phyloP scores from a whole-genome alignment of 2,329 filamentous ascomycete species.

The Pseudogymnoascus sp. region DNA sequence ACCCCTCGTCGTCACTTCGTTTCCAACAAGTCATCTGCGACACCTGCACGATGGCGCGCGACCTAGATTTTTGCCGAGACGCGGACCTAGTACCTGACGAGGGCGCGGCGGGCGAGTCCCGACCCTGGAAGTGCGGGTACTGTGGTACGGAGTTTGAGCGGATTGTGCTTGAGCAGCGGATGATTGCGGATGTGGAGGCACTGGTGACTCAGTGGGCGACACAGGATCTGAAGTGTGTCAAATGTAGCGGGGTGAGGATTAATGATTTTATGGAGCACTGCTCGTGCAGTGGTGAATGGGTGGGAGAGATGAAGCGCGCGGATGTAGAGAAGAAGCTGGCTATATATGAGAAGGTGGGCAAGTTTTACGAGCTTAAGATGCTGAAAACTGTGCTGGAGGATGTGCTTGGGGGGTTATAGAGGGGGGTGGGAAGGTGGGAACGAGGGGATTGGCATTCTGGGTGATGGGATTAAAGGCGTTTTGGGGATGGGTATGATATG shows the following conservation, averaged over 20 bases:
- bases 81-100: conserved; percentile 62
- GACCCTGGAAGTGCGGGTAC: conserved; percentile 67
- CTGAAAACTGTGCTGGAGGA: conserved; percentile 66
- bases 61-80: conserved; percentile 89
- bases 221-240: conserved; percentile 77
- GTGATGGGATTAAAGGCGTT: conserved; percentile 7
- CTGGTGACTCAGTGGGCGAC: conserved; percentile 74
- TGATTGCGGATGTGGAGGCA: conserved; percentile 71
- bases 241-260: conserved; percentile 65
- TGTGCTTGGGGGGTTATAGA: conserved; percentile 44
- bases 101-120: conserved; percentile 20
- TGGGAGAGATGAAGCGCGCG: conserved; percentile 59
- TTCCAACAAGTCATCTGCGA: conserved; percentile 76
- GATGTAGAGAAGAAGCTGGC: conserved; percentile 59
- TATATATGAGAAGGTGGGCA: conserved; percentile 69
- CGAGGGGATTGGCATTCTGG: neutral
- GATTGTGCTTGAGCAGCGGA: conserved; percentile 74
- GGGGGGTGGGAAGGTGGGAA: neutral
- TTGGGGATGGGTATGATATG: neutral
- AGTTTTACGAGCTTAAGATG: conserved; percentile 76
- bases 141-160: conserved; percentile 72
- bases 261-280: conserved; percentile 98
- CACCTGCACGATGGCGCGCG: conserved; percentile 80
- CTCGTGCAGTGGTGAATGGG: conserved; percentile 83
- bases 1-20: conserved; percentile 70